Base-by-base conservation (phyloP, 2,329 filamentous ascomycete species). In the Microsporum ferrugineum region DNA sequence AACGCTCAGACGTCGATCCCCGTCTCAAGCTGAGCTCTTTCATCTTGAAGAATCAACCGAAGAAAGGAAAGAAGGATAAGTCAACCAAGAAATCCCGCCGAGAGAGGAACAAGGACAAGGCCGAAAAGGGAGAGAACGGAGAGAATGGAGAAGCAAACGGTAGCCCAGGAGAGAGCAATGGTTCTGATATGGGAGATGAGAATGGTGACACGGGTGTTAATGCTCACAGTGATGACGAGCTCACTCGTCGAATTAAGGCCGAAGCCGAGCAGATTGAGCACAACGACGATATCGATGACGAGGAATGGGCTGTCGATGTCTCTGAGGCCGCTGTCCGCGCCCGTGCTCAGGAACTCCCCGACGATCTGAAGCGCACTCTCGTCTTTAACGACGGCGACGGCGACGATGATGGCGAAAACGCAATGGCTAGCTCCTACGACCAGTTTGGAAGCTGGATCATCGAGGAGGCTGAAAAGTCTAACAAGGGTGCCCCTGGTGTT, bases 1-100 rank as follows among this genome's bases (percentile, higher is more conserved):
- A 95, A 77, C 91, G 90, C 71, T 88, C 88, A 67, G 87, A 94
- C 65, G 92, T 96, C 61, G 92, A 97, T 71, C 82, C 91, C 67
- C 90, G 91, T 72, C 85, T 95, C 75, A 99, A 99, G 83, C 86
- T 99, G 67, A 95, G 89, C 76, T 89, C 89, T 65, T 99, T 96
- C 81, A 96, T 99, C 74, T 79, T 97, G 74, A 97, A 97, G 84
- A 95, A 94, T 74, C 87, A 90, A 75, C 87, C 89, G 69, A 86
- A 84, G 78, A 90, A 90, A 77, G 84, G 84, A 43, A 96, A 96
- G 84, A 96, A 95, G 79, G 90, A 96, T 81, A 97, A 96, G 82
- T 88, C 90, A 61, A 89, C 88, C 76, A 95, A 94, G 80, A 94
- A 94, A 75, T 88, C 89, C 71, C 90, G 91, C 64, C 75, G 77